Evolutionary conservation across 495 filamentous ascomycete genomes (phyloP), one percentile per base, ranked within the genome.

Genomic region (Aspergillus homomorphus): DNA sequence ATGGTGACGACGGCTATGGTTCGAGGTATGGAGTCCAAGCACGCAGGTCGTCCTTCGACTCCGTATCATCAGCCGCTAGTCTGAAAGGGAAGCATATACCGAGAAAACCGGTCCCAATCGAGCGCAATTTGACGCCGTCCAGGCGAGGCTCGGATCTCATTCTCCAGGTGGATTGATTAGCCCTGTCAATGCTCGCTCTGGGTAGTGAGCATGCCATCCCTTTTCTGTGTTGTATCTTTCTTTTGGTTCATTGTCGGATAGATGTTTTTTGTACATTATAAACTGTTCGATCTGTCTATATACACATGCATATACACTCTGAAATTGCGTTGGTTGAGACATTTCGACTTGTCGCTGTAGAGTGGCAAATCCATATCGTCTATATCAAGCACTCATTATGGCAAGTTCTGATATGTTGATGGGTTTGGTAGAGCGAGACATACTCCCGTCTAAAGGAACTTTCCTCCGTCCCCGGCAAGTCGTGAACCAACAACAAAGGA

Each of bases 81-180:
- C 46, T 26, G 38, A 54, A 12, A 30, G 20, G 51, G 24, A 51
- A 45, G 26, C 64, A 54, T 56, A 50, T 60, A 6, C 60, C 58
- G 20, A 66, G 64, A 41, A 66, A 71, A 26, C 59, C 61, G 26
- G 62, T 62, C 15, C 68, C 70, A 0, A 61, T 57, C n/a, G 69
- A 72, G 55, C 69, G 66, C 53, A 73, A 76, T 57, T 49, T 78
- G 41, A 76, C 70, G 10, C 74, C 74, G 3, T 75, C 73, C 5
- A 64, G 65, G 49, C 43, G 66, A 33, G 71, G 73, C 5, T 57
- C 65, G 16, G 73, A 77, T 58, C 59, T 78, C 61, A 73, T 75
- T 24, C 53, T 77, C 8, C 63, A 67, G 14, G 74, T 77, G 46
- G 74, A 78, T 54, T 74, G 54, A 69, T 19, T 24, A 16, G 21